phyloP scores from a whole-genome alignment of 2,329 filamentous ascomycete genomes.

The Fusarium sororula region DNA sequence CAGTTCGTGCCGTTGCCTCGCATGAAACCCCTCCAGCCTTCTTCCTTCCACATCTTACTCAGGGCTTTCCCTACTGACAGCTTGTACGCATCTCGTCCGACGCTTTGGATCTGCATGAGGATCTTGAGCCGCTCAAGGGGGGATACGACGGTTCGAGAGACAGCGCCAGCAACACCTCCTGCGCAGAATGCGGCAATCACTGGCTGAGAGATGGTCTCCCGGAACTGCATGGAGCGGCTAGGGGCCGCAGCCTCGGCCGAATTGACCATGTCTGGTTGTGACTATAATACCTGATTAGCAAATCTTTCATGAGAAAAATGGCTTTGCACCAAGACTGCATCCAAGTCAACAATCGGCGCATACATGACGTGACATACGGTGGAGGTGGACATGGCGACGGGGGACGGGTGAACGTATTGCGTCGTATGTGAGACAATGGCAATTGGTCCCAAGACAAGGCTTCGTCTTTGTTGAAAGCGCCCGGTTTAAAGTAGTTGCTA shows the following conservation, averaged over 20 bases:
- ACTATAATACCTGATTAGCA: constrained; percentile 35
- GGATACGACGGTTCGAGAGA: constrained; percentile 97
- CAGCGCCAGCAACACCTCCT: constrained; percentile 91
- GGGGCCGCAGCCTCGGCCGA: constrained; percentile 40
- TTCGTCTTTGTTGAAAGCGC: constrained; percentile 29
- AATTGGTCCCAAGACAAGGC: constrained; percentile 31
- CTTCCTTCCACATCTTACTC: constrained; percentile 94
- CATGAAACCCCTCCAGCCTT: constrained; percentile 98
- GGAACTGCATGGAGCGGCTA: constrained; percentile 48
- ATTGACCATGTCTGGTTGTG: constrained; percentile 41
- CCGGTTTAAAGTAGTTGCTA: constrained; percentile 19
- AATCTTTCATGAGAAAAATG: not conserved
- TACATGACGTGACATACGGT: constrained; percentile 42
- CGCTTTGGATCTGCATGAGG: constrained; percentile 94
- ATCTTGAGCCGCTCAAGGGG: constrained; percentile 97
- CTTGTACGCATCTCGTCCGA: constrained; percentile 90
- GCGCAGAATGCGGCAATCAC: constrained; percentile 92
- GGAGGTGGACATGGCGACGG: constrained; percentile 46
- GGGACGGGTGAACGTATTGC: constrained; percentile 7
- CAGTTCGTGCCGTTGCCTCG: constrained; percentile 98
- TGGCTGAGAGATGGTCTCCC: constrained; percentile 75
- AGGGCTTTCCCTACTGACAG: constrained; percentile 89
- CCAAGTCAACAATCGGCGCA: not conserved
- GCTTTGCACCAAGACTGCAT: not conserved
- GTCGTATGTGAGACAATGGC: constrained; percentile 26